Evolutionary conservation across 345 rosid species (phyloP), one percentile per base, ranked within the genome.

Genomic region (Sisymbrium irio): DNA sequence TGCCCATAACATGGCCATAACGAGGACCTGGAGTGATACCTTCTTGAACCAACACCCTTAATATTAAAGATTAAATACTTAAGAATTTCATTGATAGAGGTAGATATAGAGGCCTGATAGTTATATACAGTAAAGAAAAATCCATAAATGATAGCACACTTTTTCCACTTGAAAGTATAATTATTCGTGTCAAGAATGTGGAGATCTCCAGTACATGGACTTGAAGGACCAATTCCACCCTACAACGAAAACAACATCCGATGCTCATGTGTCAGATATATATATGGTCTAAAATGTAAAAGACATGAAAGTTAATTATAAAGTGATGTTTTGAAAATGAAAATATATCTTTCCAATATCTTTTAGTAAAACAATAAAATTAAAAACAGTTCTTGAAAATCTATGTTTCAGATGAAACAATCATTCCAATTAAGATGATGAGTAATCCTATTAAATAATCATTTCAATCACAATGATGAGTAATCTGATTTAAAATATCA

Each of bases 201-300:
- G 32, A 93, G 81, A 81, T 93, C 97, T 73, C 89, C 97, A 7
- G 89, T 78, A 35, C 87, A 88, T 77, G 82, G 88, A 61, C 96
- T 97, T 6, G 85, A 88, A 41, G 89, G 91, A 80, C 96, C 93
- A 62, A 91, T 85, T 71, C 98, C 98, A 45, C 98, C 98, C 97
- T 93, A 82, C 42, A 74, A 54, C 42, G 19, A 58, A 60, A 63
- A 36, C 9, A 36, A 56, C 22, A 65, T 35, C 12, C 7, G 25
- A 14, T 28, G 6, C 60, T 65, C 39, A 55, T 35, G 42, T 55
- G 30, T 73, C 47, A 73, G 56, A 41, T 72, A 22, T 54, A 22
- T 54, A 20, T 18, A 10, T 22, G 53, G 49, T 44, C 9, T 51
- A 7, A 30, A 50, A 33, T 63, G 5, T 19, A 14, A 10, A 62